Percentiles rank a stretch among this genome's conserved stretches.
Evolutionary conservation across 192 early-diverging fungal species (phyloP).

Genomic region (Backusella australiensis): DNA sequence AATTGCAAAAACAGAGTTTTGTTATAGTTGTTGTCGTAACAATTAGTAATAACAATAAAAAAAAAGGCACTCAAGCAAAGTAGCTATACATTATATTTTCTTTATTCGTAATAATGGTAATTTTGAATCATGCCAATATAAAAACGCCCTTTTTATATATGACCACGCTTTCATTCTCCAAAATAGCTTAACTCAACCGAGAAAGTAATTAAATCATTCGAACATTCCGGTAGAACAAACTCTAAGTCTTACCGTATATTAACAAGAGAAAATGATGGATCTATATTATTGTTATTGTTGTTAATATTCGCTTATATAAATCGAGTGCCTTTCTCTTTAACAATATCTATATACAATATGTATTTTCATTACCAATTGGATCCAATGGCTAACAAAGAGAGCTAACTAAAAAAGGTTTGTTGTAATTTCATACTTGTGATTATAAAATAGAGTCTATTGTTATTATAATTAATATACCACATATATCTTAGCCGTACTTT

Average conservation of each 20-base stretch:
- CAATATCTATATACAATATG: not conserved
- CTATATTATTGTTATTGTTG: not conserved
- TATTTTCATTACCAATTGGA: not conserved
- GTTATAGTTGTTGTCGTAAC: not conserved
- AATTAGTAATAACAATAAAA: not conserved
- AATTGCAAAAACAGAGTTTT: not conserved
- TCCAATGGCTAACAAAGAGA: not conserved
- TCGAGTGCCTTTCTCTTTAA: not conserved
- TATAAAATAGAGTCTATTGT: no score
- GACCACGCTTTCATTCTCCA: no score
- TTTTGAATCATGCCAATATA: not conserved
- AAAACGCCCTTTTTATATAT: no score
- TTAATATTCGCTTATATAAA: not conserved
- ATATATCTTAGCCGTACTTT: not conserved
- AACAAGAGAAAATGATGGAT: not conserved
- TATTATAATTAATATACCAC: not conserved
- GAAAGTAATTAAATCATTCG: not conserved
- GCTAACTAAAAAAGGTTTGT: not conserved
- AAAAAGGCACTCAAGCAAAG: not conserved
- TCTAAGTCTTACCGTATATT: not conserved
- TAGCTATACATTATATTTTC: not conserved
- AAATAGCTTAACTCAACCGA: not conserved
- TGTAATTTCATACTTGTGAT: not conserved
- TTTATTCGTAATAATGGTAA: not conserved
- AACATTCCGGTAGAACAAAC: not conserved